Evolutionary conservation across 2,329 filamentous ascomycete species (phyloP), one percentile per base, ranked within the genome.

Genomic region (Aspergillus fischeri): DNA sequence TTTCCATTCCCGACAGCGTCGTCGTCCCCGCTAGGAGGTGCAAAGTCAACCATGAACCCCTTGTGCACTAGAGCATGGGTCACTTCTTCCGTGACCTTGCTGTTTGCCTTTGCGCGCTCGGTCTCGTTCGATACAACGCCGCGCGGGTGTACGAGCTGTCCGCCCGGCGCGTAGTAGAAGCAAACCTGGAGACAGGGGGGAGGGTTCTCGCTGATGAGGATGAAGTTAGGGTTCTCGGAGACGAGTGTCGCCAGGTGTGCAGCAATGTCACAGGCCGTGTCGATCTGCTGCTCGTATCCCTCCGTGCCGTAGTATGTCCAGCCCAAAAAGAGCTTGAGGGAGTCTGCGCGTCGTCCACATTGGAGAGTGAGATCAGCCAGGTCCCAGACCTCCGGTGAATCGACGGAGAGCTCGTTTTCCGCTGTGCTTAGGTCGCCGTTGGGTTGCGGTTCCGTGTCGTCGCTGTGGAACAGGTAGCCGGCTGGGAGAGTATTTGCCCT

Each of bases 111-210:
- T 61, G 71, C 62, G 64, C 73, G 59, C 63, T 75, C 56, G 57
- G 64, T 55, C 52, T 79, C 76, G 11, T 68, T 67, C 2, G 66
- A 66, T 9, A 70, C 69, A 25, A 67, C 50, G 9, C 65, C 70
- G 4, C 66, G 64, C 17, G 67, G 65, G 56, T 73, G 72, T 1
- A 73, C 68, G 55, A 89, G 61, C 56, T 73, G 66, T 2, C 86
- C 84, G 1, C 78, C 78, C 0, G 84, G 84, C 0, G 87, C 85
- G 67, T 90, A 92, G 73, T 96, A 96, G 73, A 97, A 97, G 78
- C 93, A 97, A 24, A 97, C 89, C 76, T 97, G 94, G 70, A 96
- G 78, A 75, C 93, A 97, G 0, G 91, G 90, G 49, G 92, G 87
- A 27, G 91, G 90, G 65, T 89, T 87, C 55, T 84, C 81, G 10